Base-by-base conservation (phyloP, 1,284 basidiomycete species). In the Chalciporus sp. region DNA sequence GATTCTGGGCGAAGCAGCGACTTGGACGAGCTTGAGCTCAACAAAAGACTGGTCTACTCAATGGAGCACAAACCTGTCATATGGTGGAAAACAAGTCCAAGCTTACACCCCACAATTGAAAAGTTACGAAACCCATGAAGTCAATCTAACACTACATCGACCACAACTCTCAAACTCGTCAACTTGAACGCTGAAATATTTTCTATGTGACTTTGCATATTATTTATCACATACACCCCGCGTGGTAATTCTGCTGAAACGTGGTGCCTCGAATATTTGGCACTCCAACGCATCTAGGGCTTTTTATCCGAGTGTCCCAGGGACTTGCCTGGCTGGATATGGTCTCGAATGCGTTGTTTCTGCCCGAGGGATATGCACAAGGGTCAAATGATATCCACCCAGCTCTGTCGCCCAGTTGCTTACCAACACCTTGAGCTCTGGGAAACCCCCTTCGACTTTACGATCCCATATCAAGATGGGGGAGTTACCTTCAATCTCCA, bases 371-470 rank as follows among this genome's bases (percentile, higher is more conserved):
- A 23, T 23, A 23, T 23, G 3, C 23, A 23, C 27, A 35, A 51
- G 27, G 39, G 41, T 57, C 46, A 56, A 51, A 53, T 28, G 33
- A 44, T 42, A 53, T 29, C 44, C 7, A 31, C 31, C 29, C 31
- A 48, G 42, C 28, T 14, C 39, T 33, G 27, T 33, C 45, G 27
- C 27, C 27, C 4, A 33, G 31, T 37, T 14, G 74, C 85, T 66
- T 62, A 91, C 91, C 63, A 94, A 74, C n/a, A 81, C 77, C 71
- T 93, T 93, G 56, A 93, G 74, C 71, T 96, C 94, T 0, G 94
- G 94, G 66, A 97, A 97, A 0, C 91, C 88, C 28, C 91, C 91
- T 69, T 95, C 90, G n/a, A 83, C 73, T 68, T 95, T 91, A 57
- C 90, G 76, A 68, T 93, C 90, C 90, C 90, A 93, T 17, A 90